These are phyloP conservation scores for Arthromyces matolae DNA, from an alignment of 768 basidiomycete genomes.

Conservation along the genomic window DNA sequence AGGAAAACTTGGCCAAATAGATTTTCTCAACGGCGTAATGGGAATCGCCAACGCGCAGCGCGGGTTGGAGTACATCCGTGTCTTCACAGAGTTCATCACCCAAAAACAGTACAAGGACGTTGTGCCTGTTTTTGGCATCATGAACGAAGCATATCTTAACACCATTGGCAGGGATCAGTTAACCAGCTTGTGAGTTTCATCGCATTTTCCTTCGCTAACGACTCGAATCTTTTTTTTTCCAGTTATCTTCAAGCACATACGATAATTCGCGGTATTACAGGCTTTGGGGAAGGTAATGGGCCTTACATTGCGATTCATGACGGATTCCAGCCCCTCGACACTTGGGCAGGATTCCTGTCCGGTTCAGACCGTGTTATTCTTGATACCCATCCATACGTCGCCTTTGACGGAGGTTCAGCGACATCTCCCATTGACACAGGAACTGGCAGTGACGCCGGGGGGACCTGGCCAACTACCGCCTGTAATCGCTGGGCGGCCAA, in stretches of 20 bases:
- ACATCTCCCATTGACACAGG: conserved; percentile 28
- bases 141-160: conserved; percentile 55
- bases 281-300: conserved; percentile 64
- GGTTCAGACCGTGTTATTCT: conserved; percentile 40
- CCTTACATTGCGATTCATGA: conserved; percentile 50
- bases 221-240: neutral
- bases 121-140: conserved; percentile 57
- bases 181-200: conserved; percentile 56
- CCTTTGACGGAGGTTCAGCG: conserved; percentile 42
- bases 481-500: conserved; percentile 48
- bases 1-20: conserved; percentile 57
- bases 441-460: conserved; percentile 30
- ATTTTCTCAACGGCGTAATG: conserved; percentile 75
- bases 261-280: conserved; percentile 70
- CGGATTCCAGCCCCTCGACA: conserved; percentile 40
- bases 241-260: conserved; percentile 58
- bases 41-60: conserved; percentile 85
- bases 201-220: conserved; percentile 29
- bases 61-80: conserved; percentile 73
- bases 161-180: conserved; percentile 56
- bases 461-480: conserved; percentile 40
- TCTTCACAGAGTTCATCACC: conserved; percentile 78
- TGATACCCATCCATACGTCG: conserved; percentile 41
- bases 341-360: conserved; percentile 31
- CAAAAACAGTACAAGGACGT: conserved; percentile 71